phyloP scores from a whole-genome alignment of 2,329 filamentous ascomycete genomes.

The Xylogone sp. region DNA sequence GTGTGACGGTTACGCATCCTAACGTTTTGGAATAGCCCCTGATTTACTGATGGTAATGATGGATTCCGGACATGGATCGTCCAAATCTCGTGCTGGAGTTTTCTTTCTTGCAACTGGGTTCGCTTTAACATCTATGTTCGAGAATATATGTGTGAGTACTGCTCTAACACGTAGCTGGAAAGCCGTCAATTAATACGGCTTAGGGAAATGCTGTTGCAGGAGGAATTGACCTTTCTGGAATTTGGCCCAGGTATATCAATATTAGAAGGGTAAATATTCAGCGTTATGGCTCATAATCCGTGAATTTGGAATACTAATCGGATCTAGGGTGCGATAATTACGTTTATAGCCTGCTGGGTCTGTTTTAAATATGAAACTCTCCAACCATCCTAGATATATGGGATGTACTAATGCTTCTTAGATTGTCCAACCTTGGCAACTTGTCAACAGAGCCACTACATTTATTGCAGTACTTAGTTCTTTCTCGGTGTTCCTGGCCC shows the following conservation, averaged over 20 bases:
- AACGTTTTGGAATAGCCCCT: constrained; percentile 1
- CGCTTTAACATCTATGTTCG: constrained; percentile 25
- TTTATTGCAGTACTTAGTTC: constrained; percentile 43
- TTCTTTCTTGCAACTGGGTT: constrained; percentile 10
- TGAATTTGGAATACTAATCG: too few relatives aligned
- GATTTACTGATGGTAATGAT: constrained; percentile 11
- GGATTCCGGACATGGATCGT: constrained; percentile 32
- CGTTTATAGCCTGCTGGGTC: constrained; percentile 41
- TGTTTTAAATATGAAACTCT: too few relatives aligned
- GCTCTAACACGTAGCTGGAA: too few relatives aligned
- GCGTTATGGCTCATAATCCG: too few relatives aligned
- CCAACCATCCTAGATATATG: too few relatives aligned
- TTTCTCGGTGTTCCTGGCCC: constrained; percentile 43
- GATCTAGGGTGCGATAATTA: constrained; percentile 43
- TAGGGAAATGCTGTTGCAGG: constrained; percentile 7
- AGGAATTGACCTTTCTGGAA: constrained; percentile 39
- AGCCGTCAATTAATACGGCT: too few relatives aligned
- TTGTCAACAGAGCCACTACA: constrained; percentile 37
- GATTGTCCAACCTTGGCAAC: constrained; percentile 40
- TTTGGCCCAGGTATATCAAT: constrained; percentile 51
- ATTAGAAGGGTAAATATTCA: too few relatives aligned
- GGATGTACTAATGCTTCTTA: too few relatives aligned
- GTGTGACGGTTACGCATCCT: too few relatives aligned
- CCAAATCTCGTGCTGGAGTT: constrained; percentile 7
- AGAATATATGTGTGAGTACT: constrained; percentile 39